Base-by-base conservation (phyloP, 768 basidiomycete species). In the Tulasnella sp. region DNA sequence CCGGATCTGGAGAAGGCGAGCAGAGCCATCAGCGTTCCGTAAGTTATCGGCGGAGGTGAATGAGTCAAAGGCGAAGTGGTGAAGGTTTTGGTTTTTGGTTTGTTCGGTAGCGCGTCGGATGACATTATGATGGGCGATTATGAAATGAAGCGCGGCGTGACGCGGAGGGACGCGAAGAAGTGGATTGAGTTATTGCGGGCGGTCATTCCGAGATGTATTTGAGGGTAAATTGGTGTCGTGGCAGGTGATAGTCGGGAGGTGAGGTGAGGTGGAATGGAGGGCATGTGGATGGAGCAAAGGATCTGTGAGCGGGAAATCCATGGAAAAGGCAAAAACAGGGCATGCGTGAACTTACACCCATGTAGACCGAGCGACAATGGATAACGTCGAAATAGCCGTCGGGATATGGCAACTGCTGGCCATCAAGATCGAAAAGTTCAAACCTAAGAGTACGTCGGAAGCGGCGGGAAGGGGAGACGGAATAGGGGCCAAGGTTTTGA, bases 361-460 rank as follows among this genome's bases (percentile, higher is more conserved):
- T 88, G 79, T 91, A 89, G 81, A 91, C 86, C 42, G 86, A 90
- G 73, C 91, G 88, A 49, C 89, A 90, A 80, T 92, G 91, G 67
- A 92, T 86, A 79, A 92, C 83, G 81, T 92, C 89, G 79, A 91
- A 92, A 67, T 89, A 84, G 40, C 83, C 84, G 80, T 87, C 86
- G 29, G 88, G 88, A 80, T 91, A 92, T 17, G 91, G 91, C 45
- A 92, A 83, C 74, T 83, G 86, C 80, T 82, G 83, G 72, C 78
- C 71, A 70, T 79, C 88, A 77, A 91, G 83, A 81, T 92, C 89
- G 82, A 89, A 91, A 17, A 91, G 85, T 79, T 92, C 91, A 80
- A 91, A 92, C 38, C 91, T 92, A 70, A 37, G 40, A 69, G 67
- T 25, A 31, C 64, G 64, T 17, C 3, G 52, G 42, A 52, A 52